Evolutionary conservation across 1,139 yeast species (phyloP), one percentile per base, ranked within the genome.

Genomic region (Kodamaea suecica): DNA sequence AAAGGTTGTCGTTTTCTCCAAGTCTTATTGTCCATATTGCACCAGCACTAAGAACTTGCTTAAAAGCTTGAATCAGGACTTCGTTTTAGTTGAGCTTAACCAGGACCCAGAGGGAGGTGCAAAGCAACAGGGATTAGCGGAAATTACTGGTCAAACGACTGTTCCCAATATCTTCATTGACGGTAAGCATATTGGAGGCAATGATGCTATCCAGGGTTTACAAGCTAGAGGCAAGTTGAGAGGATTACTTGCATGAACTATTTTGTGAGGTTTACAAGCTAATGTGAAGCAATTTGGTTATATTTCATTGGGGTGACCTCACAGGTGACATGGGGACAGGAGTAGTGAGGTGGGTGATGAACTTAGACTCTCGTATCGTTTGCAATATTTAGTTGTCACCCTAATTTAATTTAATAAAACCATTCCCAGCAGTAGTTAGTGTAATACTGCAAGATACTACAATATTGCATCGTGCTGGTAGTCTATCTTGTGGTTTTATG

Each of bases 11-110:
- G 55, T 55, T 13, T 55, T 40, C 34, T 53, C 58, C 32, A 55
- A 55, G 37, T 28, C 58, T n/a, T 53, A 53, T 40, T 61, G 66
- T 36, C 61, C 63, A 2, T 60, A 57, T 37, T 59, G 66, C 34
- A 42, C 30, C 8, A 35, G 43, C 12, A 52, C 65, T 31, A 60
- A 60, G 43, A 25, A 38, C 5, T 40, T 55, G 27, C 41, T 60
- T 5, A 23, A 32, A 5, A 33, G 40, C 10, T 41, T 50, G 29
- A 39, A 45, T 9, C 41, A 44, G 24, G 39, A 51, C 12, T 47
- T 39, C 35, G 47, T 50, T 30, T 34, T 55, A 8, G 32, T 57
- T n/a, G 66, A 60, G 38, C 47, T 60, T 31, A 51, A 59, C 44
- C 35, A 36, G 3, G 24, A 42, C 3, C 17, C 34, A 5, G 41